Conservation (phyloP, 1,139 yeast genomes). For the Protomyces lactucae-debilis region DNA sequence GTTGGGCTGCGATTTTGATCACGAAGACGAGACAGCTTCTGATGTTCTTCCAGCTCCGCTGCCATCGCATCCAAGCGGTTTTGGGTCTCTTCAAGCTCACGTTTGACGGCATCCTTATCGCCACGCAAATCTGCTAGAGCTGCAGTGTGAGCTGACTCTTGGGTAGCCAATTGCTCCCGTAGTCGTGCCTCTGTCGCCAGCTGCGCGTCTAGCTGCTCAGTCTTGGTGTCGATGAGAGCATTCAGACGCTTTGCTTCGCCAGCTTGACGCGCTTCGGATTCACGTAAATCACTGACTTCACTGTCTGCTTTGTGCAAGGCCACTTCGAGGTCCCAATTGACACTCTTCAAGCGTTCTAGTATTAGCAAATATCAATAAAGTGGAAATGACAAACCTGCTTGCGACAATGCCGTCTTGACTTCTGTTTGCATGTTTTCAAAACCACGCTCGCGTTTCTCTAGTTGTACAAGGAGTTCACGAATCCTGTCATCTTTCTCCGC, state of each 20-base stretch:
- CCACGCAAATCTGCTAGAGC: slow-evolving; percentile 1
- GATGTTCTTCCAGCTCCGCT: slow-evolving; percentile 11
- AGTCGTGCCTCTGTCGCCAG: neutral
- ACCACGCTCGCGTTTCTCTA: slow-evolving; percentile 42
- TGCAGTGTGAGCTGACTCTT: neutral
- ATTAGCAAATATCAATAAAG: neutral
- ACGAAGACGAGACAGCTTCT: neutral
- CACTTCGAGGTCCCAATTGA: slow-evolving; percentile 74
- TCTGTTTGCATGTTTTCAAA: slow-evolving; percentile 41
- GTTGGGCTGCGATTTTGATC: slow-evolving; percentile 9
- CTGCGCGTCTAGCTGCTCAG: slow-evolving; percentile 3
- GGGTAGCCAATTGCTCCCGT: neutral
- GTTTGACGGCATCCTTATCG: slow-evolving; percentile 3
- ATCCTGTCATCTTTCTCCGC: slow-evolving; percentile 47
- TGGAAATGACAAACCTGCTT: slow-evolving; percentile 39
- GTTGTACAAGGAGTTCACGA: slow-evolving; percentile 46
- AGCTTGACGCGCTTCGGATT: neutral
- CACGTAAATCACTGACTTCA: slow-evolving; percentile 34
- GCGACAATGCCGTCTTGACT: slow-evolving; percentile 39
- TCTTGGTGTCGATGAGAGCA: neutral
- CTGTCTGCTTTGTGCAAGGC: slow-evolving; percentile 49
- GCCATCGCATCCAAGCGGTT: slow-evolving; percentile 3
- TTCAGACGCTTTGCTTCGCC: neutral
- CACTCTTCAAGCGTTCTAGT: slow-evolving; percentile 53
- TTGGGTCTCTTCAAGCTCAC: slow-evolving; percentile 1